These are phyloP conservation scores for Dendrostoma leiphaemia DNA, from an alignment of 2,329 filamentous ascomycete genomes.

Conservation along the genomic window DNA sequence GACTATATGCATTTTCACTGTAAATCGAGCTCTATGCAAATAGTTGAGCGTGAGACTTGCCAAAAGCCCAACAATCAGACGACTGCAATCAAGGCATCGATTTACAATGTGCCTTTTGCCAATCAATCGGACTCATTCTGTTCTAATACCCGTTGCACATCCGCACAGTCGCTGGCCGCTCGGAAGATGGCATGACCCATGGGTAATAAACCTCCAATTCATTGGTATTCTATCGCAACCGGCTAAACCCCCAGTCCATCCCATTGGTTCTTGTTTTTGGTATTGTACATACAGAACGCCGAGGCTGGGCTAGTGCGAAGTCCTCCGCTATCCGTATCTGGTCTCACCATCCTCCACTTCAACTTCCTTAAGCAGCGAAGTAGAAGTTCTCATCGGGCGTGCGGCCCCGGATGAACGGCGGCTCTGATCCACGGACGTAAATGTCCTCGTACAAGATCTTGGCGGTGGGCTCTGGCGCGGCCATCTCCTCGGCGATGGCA, in stretches of 20 bases:
- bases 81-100: not conserved
- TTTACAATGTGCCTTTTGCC: not conserved
- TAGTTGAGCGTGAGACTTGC: too few relatives aligned
- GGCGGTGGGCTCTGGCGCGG: conserved; percentile 70
- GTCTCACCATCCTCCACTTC: not conserved
- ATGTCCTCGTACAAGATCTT: conserved; percentile 95
- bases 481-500: conserved; percentile 84
- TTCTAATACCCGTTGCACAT: too few relatives aligned
- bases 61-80: too few relatives aligned
- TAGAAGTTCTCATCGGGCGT: conserved; percentile 94
- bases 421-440: conserved; percentile 86
- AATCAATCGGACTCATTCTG: too few relatives aligned
- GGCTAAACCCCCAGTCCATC: not conserved
- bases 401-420: conserved; percentile 81
- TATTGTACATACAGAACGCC: conserved; percentile 19
- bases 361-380: conserved; percentile 54
- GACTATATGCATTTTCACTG: too few relatives aligned
- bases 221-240: conserved; percentile 7
- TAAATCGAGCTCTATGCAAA: too few relatives aligned
- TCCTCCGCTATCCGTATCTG: conserved; percentile 20
- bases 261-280: conserved; percentile 5
- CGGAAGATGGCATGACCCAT: not conserved
- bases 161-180: not conserved
- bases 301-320: not conserved
- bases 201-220: not conserved